Conservation (phyloP, 345 rosid species). For the Pelargonium nanum region DNA sequence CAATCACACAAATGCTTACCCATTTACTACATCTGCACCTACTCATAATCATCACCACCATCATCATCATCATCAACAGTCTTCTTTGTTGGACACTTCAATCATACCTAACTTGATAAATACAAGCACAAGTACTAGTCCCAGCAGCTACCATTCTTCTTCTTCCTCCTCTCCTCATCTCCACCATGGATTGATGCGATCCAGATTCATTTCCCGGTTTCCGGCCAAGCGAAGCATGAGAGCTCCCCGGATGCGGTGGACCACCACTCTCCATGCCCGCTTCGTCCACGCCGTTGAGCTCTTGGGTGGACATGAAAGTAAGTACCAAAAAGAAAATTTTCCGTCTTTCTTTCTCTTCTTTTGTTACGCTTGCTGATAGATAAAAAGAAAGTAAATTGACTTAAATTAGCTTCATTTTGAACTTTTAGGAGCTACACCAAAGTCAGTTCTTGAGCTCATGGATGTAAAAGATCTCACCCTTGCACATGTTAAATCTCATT, state of each 20-base stretch:
- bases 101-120: not conserved
- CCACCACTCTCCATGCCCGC: conserved; percentile 91
- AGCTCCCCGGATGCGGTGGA: conserved; percentile 96
- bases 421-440: conserved; percentile 79
- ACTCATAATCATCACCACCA: conserved; percentile 12
- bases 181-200: conserved; percentile 42
- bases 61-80: not conserved
- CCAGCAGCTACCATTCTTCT: conserved; percentile 5
- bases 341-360: conserved; percentile 3
- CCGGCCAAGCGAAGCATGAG: conserved; percentile 51
- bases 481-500: conserved; percentile 97
- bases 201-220: conserved; percentile 55
- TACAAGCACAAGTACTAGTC: not conserved
- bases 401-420: not conserved
- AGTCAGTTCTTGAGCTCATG: conserved; percentile 98
- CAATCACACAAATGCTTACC: conserved; percentile 24
- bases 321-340: conserved; percentile 10
- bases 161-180: conserved; percentile 4
- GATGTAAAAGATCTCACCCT: conserved; percentile 99
- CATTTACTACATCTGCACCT: conserved; percentile 16
- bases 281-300: conserved; percentile 99
- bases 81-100: no score
- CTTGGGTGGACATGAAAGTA: conserved; percentile 99
- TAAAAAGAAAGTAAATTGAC: not conserved
- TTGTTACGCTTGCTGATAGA: no score